Evolutionary conservation across 208 protist genomes (phyloP), one percentile per base, ranked within the genome.

Genomic region (Trypanosoma avium): DNA sequence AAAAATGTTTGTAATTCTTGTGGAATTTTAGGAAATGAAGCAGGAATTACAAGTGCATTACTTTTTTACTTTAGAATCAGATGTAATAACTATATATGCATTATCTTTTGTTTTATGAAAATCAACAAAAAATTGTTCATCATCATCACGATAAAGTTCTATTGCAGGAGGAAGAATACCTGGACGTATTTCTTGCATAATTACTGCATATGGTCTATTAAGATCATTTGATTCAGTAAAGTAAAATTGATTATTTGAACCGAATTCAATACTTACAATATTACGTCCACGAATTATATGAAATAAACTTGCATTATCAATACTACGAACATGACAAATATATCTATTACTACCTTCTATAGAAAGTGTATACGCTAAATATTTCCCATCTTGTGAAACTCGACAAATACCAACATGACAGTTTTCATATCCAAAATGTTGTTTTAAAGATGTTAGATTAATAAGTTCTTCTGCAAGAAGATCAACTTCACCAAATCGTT

Each of bases 251-350:
- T 88, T 90, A 13, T 80, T 71, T 6, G 83, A 83, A 7, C 90
- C 88, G 70, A 96, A 96, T 71, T 96, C 90, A 55, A 96, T 91
- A 69, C 84, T 92, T 8, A 93, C 88, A 75, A 96, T 96, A 49
- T 93, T 96, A 35, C 81, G 91, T 4, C 90, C 86, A 59, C 85
- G 85, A 55, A 96, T 94, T 21, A 96, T 88, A 58, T 96, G 90
- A 60, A 94, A 96, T 22, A 94, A 54, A 56, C 81, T 90, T 5
- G 86, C 81, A 60, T 94, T 94, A 61, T 96, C 90, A 30, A 96
- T 85, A 58, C 86, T 93, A 30, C 90, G 82, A 21, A 96, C 73
- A 70, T 96, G 90, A 61, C 90, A 96, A 57, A 96, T 81, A 52
- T 86, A 96, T n/a, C 90, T 77, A 65, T 96, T 88, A 22, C 90